A percentile compares a stretch with the other conserved stretches of the same genome.
phyloP scores from a whole-genome alignment of 306 rosid genomes.

The Prunus armeniaca region DNA sequence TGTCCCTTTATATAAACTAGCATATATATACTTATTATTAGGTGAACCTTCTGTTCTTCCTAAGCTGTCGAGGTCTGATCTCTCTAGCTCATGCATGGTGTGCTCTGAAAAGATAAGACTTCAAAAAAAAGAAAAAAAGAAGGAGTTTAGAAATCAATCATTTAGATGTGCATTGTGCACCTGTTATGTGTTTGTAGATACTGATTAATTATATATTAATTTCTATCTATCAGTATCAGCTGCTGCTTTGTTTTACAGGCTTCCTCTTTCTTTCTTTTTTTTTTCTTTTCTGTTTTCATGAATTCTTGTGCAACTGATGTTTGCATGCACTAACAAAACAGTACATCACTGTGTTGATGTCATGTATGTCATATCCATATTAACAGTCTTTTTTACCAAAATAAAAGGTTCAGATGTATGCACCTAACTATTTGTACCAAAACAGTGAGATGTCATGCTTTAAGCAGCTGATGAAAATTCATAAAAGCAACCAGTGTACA shows the following conservation, averaged over 20 bases:
- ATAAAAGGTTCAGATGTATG: neutral
- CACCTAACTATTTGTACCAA: neutral
- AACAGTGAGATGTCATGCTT: neutral
- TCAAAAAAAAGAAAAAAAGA: no score
- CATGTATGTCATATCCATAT: neutral
- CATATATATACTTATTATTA: neutral
- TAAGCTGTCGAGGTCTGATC: neutral
- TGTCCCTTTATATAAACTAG: neutral
- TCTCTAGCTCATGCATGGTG: neutral
- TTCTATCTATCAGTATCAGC: neutral
- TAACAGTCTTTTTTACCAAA: neutral
- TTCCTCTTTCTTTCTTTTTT: neutral
- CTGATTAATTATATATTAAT: neutral
- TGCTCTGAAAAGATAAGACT: neutral
- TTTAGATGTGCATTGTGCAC: neutral
- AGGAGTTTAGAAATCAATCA: neutral
- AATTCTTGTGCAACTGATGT: neutral
- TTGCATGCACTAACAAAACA: no score
- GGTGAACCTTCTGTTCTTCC: constrained; percentile 1
- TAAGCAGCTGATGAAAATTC: neutral
- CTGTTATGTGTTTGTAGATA: neutral
- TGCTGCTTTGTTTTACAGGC: neutral
- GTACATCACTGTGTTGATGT: neutral
- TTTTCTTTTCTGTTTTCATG: neutral
- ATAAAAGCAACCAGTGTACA: neutral